Conservation (phyloP, 345 rosid species). For the Moricandia arvensis region DNA sequence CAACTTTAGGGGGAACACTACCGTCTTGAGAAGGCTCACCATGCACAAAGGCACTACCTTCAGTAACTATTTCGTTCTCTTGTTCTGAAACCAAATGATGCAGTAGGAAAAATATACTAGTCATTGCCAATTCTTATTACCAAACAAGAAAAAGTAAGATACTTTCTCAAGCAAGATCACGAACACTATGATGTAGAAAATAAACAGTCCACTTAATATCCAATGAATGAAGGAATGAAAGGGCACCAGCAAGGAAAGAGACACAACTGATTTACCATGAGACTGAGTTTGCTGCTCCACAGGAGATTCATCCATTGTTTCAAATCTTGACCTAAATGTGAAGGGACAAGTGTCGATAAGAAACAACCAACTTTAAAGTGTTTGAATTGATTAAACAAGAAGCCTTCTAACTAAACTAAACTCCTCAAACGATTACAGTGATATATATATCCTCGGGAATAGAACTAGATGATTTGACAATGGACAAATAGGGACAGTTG, state of each 20-base stretch:
- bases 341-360: not conserved
- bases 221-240: not conserved
- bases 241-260: not conserved
- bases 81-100: constrained; percentile 39
- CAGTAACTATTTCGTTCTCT: constrained; percentile 58
- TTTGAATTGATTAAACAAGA: not conserved
- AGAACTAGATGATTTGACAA: too few relatives aligned
- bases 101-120: not conserved
- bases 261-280: constrained; percentile 36
- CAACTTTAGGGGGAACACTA: constrained; percentile 69
- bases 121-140: constrained; percentile 1
- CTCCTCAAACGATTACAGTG: not conserved
- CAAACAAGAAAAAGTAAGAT: not conserved
- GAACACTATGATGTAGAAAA: not conserved
- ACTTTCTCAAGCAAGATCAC: not conserved
- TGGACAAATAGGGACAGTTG: too few relatives aligned
- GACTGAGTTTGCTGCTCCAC: constrained; percentile 46
- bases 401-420: not conserved
- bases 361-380: not conserved
- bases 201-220: not conserved
- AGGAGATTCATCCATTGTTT: constrained; percentile 49
- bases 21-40: constrained; percentile 61
- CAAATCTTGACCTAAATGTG: not conserved
- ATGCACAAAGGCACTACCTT: constrained; percentile 55
- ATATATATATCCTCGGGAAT: too few relatives aligned